phyloP scores from a whole-genome alignment of 2,329 filamentous ascomycete species.

The Fusarium secorum region DNA sequence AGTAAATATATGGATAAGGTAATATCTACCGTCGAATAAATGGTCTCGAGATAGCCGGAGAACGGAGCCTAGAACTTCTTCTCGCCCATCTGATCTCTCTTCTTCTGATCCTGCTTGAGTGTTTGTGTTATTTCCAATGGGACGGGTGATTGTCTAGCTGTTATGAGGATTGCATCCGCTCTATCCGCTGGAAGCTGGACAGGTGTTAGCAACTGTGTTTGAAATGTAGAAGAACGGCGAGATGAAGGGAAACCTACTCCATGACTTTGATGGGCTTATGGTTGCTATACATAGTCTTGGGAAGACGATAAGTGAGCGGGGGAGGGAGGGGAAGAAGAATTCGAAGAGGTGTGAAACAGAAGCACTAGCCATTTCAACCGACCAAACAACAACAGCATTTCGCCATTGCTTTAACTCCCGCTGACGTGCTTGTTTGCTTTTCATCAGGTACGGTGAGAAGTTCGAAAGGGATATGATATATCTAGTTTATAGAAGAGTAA shows the following conservation, averaged over 20 bases:
- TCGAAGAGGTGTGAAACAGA: slow-evolving; percentile 2
- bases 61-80: too few species aligned
- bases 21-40: too few species aligned
- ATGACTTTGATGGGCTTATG: slow-evolving; percentile 50
- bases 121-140: too few species aligned
- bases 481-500: neutral
- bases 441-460: neutral
- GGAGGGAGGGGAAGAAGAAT: neutral
- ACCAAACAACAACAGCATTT: neutral
- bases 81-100: too few species aligned
- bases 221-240: slow-evolving; percentile 9
- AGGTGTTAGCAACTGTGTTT: slow-evolving; percentile 8
- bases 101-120: too few species aligned
- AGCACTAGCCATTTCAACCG: neutral
- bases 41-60: too few species aligned
- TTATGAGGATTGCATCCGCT: neutral
- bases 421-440: neutral
- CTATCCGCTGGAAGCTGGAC: neutral
- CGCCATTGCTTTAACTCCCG: neutral
- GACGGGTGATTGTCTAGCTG: too few species aligned
- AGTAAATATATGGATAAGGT: too few species aligned
- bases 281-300: slow-evolving; percentile 46
- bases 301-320: slow-evolving; percentile 23
- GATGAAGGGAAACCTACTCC: slow-evolving; percentile 45
- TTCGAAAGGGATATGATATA: neutral